phyloP scores from a whole-genome alignment of 768 basidiomycete species.

The Leucogyrophana mollusca region DNA sequence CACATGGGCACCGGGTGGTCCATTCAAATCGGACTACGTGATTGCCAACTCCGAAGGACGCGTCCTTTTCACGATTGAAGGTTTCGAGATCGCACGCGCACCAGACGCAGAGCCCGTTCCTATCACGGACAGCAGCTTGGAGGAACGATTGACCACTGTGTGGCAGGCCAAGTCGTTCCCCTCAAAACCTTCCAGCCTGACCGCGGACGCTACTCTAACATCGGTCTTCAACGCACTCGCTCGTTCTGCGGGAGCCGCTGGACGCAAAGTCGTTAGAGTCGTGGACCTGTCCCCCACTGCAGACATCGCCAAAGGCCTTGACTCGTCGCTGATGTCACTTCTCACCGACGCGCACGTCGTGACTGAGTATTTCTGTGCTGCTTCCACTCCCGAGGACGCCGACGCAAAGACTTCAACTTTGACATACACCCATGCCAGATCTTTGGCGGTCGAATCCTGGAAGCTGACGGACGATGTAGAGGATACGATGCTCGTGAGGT shows the following conservation, averaged over 20 bases:
- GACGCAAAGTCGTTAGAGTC: conserved; percentile 21
- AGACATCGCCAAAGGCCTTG: conserved; percentile 17
- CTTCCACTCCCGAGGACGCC: conserved; percentile 16
- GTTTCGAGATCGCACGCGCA: conserved; percentile 32
- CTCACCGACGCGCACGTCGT: conserved; percentile 12
- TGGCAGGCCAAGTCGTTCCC: conserved; percentile 32
- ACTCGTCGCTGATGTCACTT: conserved; percentile 13
- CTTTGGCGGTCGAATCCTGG: conserved; percentile 20
- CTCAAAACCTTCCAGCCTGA: conserved; percentile 7
- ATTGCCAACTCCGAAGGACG: conserved; percentile 27
- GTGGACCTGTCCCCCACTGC: conserved; percentile 21
- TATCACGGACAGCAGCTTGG: conserved; percentile 23
- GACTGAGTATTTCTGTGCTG: conserved; percentile 16
- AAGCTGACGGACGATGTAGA: too few species aligned
- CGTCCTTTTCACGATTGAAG: conserved; percentile 31
- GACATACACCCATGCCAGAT: conserved; percentile 11
- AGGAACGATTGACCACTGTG: conserved; percentile 27
- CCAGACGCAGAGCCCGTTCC: conserved; percentile 24
- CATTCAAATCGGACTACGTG: conserved; percentile 22
- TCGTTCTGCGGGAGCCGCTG: conserved; percentile 13
- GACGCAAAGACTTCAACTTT: conserved; percentile 19
- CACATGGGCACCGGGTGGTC: conserved; percentile 21
- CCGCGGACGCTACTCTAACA: not conserved
- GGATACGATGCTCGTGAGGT: too few species aligned
- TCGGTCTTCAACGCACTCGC: conserved; percentile 15